A percentile compares a stretch with the other conserved stretches of the same genome.
Evolutionary conservation across 2,329 filamentous ascomycete species (phyloP).

Genomic region (Aspergillus pseudonomiae): DNA sequence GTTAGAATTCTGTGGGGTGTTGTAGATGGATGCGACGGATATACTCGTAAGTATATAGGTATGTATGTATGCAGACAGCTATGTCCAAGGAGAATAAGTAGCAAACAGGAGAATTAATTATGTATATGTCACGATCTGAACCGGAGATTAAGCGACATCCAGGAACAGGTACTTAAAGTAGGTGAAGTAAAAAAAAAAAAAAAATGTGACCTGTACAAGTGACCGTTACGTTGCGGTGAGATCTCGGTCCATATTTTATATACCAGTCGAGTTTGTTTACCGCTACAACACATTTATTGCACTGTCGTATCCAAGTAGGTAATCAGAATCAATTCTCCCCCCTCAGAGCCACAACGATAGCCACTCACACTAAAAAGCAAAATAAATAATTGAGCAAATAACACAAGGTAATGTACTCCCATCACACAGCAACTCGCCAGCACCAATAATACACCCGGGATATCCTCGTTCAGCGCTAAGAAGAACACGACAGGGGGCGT

Average conservation of each 20-base stretch:
- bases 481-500: neutral
- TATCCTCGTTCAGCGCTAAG: neutral
- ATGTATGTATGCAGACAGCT: too few species aligned
- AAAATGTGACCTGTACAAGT: neutral
- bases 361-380: neutral
- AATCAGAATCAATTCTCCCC: neutral
- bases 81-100: neutral
- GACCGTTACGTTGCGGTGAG: neutral
- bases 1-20: too few species aligned
- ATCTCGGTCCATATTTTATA: too few species aligned
- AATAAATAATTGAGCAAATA: neutral
- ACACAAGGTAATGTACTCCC: neutral
- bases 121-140: neutral
- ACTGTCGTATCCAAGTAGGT: neutral
- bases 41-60: too few species aligned
- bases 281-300: too few species aligned
- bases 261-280: too few species aligned
- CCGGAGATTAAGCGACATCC: neutral
- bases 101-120: too few species aligned
- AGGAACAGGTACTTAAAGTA: neutral
- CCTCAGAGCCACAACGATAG: neutral
- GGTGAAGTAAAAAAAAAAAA: neutral
- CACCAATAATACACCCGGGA: neutral
- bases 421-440: neutral
- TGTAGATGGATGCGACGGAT: neutral